Conservation (phyloP, 2,329 filamentous ascomycete genomes). For the Daldinia eschscholtzii region DNA sequence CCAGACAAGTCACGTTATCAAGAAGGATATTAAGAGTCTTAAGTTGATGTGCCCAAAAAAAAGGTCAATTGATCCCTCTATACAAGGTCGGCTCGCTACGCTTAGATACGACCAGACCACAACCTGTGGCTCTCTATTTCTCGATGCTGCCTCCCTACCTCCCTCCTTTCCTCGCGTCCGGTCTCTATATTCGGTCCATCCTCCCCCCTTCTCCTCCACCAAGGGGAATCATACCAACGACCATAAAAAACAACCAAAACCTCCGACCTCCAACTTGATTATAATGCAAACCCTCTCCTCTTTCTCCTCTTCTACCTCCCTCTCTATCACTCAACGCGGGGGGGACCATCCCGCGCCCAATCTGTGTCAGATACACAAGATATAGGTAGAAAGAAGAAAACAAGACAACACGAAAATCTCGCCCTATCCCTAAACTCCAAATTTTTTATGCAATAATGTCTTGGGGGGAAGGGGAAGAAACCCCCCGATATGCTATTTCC, state of each 20-base stretch:
- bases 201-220: constrained; percentile 1
- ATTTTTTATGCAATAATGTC: constrained; percentile 9
- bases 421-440: constrained; percentile 8
- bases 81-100: not conserved
- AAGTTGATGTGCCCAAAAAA: not conserved
- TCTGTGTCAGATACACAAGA: constrained; percentile 3
- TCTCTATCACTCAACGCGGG: not conserved
- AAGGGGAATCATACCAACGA: constrained; percentile 1
- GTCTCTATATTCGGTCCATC: not conserved
- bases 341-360: not conserved
- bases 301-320: not conserved
- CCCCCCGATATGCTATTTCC: constrained; percentile 15
- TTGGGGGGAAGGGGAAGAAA: not conserved
- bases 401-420: not conserved
- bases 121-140: constrained; percentile 6
- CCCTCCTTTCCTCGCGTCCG: not conserved
- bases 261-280: not conserved
- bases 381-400: not conserved
- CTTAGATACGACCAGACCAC: constrained; percentile 3
- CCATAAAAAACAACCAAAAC: not conserved
- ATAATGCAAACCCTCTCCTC: constrained; percentile 10
- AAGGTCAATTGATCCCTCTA: not conserved
- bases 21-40: not conserved
- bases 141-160: not conserved
- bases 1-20: not conserved